Conservation (phyloP, 1,284 basidiomycete species). For the Irpex sp. region DNA sequence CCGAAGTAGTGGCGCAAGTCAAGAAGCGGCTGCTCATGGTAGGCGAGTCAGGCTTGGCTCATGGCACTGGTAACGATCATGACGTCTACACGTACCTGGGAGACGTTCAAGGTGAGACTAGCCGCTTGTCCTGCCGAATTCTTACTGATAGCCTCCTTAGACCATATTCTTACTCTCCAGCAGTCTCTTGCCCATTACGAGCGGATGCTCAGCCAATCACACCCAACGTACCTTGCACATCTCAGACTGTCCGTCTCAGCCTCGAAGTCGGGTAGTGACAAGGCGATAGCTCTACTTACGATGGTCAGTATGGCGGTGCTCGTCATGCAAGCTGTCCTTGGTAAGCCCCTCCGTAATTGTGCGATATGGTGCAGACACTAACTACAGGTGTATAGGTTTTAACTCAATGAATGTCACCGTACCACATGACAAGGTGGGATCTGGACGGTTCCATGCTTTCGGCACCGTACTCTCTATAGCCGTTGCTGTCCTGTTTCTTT, state of each 20-base stretch:
- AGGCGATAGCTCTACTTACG: constrained; percentile 65
- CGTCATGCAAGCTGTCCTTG: constrained; percentile 63
- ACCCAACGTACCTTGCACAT: constrained; percentile 82
- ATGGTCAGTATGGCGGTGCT: constrained; percentile 67
- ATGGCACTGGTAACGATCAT: constrained; percentile 41
- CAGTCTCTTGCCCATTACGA: constrained; percentile 88
- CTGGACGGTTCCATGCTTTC: constrained; percentile 38
- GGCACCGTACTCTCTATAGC: constrained; percentile 42
- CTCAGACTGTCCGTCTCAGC: constrained; percentile 62
- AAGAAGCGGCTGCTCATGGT: constrained; percentile 63
- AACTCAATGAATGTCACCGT: constrained; percentile 43
- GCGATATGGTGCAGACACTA: background rate
- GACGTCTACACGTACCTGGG: constrained; percentile 87
- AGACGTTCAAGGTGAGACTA: constrained; percentile 77
- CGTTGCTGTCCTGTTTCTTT: constrained; percentile 36
- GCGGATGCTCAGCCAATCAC: constrained; percentile 83
- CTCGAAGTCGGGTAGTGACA: constrained; percentile 63
- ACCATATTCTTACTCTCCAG: constrained; percentile 89
- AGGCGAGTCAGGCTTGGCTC: constrained; percentile 35
- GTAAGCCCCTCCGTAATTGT: constrained; percentile 35
- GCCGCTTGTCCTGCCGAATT: constrained; percentile 15
- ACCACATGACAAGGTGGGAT: constrained; percentile 17
- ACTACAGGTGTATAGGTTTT: constrained; percentile 40
- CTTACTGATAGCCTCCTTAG: constrained; percentile 33
- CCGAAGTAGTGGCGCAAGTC: constrained; percentile 79